phyloP scores from a whole-genome alignment of 2,329 filamentous ascomycete species.

The Alternaria dauci region DNA sequence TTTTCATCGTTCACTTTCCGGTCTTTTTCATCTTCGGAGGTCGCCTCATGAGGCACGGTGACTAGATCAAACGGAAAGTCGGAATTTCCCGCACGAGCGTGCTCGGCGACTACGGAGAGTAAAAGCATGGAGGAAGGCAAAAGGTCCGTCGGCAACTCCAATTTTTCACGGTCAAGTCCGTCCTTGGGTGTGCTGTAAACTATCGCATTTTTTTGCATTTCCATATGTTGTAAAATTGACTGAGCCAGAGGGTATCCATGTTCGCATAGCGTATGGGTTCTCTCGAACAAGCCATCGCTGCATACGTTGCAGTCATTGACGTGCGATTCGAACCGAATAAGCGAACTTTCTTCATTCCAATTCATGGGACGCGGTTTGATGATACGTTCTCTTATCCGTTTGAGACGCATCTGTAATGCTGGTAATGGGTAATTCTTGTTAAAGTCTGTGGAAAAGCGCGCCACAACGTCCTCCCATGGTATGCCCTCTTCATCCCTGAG shows the following conservation, averaged over 20 bases:
- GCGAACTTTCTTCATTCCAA: constrained; percentile 27
- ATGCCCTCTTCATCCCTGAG: too few species aligned
- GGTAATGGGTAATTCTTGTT: too few species aligned
- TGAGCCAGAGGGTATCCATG: constrained; percentile 26
- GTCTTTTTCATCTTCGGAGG: not conserved
- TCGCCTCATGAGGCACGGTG: not conserved
- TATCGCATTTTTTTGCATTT: constrained; percentile 31
- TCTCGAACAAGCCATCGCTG: constrained; percentile 2
- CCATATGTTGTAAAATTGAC: constrained; percentile 28
- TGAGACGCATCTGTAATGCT: constrained; percentile 44
- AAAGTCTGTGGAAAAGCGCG: too few species aligned
- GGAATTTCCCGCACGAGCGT: too few species aligned
- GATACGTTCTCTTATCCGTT: not conserved
- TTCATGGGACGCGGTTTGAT: constrained; percentile 7
- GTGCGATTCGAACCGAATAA: constrained; percentile 41
- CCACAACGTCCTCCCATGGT: too few species aligned
- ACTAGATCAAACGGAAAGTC: constrained; percentile 24
- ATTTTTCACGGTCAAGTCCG: constrained; percentile 11
- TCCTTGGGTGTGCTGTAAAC: constrained; percentile 32
- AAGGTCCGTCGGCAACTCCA: constrained; percentile 32
- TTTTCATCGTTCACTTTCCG: too few species aligned
- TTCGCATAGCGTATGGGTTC: constrained; percentile 20
- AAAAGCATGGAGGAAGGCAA: constrained; percentile 30
- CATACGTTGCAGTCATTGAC: constrained; percentile 35
- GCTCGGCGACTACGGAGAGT: constrained; percentile 7